phyloP scores from a whole-genome alignment of 2,329 filamentous ascomycete genomes.

The Colletotrichum eremochloae region DNA sequence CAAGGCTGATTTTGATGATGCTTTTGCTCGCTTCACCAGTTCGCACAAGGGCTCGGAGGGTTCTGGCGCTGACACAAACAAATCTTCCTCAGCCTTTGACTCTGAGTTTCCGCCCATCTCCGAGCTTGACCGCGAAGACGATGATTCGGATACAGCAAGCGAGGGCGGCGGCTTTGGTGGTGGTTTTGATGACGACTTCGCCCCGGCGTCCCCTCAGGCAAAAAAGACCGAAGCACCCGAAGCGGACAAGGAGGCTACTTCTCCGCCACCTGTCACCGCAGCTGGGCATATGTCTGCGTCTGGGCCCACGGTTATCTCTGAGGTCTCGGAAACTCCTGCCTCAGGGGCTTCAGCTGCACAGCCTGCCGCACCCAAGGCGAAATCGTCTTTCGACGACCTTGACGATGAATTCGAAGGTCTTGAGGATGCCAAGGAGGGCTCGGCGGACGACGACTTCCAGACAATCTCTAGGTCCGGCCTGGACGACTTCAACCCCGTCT shows the following conservation, averaged over 20 bases:
- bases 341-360: conserved; percentile 46
- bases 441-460: conserved; percentile 83
- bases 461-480: conserved; percentile 78
- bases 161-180: conserved; percentile 88
- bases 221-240: conserved; percentile 49
- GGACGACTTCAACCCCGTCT: conserved; percentile 85
- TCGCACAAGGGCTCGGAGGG: conserved; percentile 65
- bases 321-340: conserved; percentile 4
- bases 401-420: conserved; percentile 87
- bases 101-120: conserved; percentile 94
- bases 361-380: conserved; percentile 48
- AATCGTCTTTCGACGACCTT: conserved; percentile 78
- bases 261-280: conserved; percentile 16
- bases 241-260: conserved; percentile 40
- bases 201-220: conserved; percentile 68
- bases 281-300: conserved; percentile 7
- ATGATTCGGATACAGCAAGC: conserved; percentile 83
- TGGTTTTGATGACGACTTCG: conserved; percentile 95
- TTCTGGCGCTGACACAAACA: conserved; percentile 56
- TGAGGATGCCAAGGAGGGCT: conserved; percentile 86
- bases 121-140: conserved; percentile 78
- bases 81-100: conserved; percentile 68
- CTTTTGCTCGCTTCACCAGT: conserved; percentile 81
- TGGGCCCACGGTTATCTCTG: conserved; percentile 46
- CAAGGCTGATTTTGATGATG: conserved; percentile 87